Evolutionary conservation across 164 flowering plant species (phyloP), one percentile per base, ranked within the genome.

Genomic region (Akebia trifoliata): DNA sequence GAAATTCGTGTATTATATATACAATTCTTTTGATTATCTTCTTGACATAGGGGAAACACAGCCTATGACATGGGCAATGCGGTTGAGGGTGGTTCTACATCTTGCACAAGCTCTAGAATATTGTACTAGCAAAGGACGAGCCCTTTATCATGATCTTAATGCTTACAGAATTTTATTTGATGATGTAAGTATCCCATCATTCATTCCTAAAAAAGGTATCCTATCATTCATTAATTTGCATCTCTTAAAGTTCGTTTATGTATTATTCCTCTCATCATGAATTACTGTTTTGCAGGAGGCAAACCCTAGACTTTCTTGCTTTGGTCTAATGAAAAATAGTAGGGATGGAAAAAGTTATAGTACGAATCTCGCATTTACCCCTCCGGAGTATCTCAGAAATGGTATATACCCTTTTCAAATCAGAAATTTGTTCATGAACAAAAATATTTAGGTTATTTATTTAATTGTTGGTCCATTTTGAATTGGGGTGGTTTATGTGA

Each of bases 301-400:
- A 20, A 79, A 89, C 54, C 94, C 96, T 26, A 76, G 89, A 68
- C 81, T 89, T 48, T 89, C 96, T 31, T 81, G 86, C 74, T 89
- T 89, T 77, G 97, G 97, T 34, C 66, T 89, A 69, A 89, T 89
- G 97, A 89, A 89, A 71, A 89, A 89, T 58, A 89, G 97, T 60
- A 76, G 94, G 58, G 94, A 89, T 69, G 97, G 94, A 36, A 89
- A 81, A 72, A 89, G 97, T 63, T 89, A 86, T 47, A 89, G 97
- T 36, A 89, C 97, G 32, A 89, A 89, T 62, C 58, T 89, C 69
- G 97, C 94, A 45, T 89, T 86, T 65, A 84, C 97, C 12, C 97
- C 97, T 50, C 97, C 97, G 2, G 97, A 89, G 65, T 89, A 84
- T 65, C 57, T 86, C 40, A 74, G 94, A 66, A 89, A 90, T 21